A percentile compares a stretch with the other conserved stretches of the same genome.
Evolutionary conservation across 177 flowering plant species (phyloP).

Genomic region (Vitis hybrid): DNA sequence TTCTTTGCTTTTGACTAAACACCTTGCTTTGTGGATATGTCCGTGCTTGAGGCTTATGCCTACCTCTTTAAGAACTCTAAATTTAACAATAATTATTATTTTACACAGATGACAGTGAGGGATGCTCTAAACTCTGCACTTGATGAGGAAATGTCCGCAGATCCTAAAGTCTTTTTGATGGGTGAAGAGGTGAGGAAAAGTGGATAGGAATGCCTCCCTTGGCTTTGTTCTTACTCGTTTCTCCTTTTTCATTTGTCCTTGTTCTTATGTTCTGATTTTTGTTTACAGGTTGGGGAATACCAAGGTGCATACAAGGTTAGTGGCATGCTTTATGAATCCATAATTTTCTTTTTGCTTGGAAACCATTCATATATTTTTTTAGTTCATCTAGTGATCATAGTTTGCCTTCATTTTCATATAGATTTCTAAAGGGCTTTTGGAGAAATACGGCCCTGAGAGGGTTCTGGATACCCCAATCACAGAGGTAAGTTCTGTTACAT

Average conservation of each 20-base stretch:
- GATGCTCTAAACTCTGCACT: conserved; percentile 63
- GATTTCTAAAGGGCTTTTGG: conserved; percentile 53
- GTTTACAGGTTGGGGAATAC: conserved; percentile 54
- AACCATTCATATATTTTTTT: background rate
- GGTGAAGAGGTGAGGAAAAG: conserved; percentile 49
- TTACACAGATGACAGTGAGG: conserved; percentile 47
- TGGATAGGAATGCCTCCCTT: background rate
- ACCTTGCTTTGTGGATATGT: background rate
- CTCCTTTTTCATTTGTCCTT: background rate
- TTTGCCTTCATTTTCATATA: conserved; percentile 6
- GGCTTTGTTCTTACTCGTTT: background rate
- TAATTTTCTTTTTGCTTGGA: background rate
- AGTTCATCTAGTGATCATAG: background rate
- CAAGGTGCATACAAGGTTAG: conserved; percentile 67
- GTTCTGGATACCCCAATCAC: conserved; percentile 57
- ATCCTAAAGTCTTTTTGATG: conserved; percentile 54
- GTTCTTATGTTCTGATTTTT: background rate
- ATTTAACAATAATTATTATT: background rate
- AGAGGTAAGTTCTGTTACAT: conserved; percentile 31
- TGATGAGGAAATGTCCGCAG: conserved; percentile 67
- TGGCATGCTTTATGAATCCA: no score
- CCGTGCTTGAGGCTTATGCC: background rate
- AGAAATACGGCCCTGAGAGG: conserved; percentile 61
- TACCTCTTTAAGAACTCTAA: background rate
- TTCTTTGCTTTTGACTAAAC: background rate